Conservation (phyloP, 1,139 yeast genomes). For the Suhomyces maxii region DNA sequence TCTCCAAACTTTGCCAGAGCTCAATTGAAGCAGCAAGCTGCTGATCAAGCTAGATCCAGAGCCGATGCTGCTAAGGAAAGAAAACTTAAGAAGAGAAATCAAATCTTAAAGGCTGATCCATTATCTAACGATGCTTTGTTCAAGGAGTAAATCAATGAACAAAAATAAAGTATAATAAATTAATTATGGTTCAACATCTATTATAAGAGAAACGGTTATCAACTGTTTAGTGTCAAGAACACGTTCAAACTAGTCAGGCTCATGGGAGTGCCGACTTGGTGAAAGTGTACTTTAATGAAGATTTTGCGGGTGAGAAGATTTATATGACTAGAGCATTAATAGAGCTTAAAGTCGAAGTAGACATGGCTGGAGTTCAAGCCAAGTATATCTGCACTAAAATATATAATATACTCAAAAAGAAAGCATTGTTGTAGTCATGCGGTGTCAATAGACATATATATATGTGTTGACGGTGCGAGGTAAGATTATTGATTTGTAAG, state of each 20-base stretch:
- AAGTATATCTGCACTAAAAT: neutral
- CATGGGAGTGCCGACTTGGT: too few relatives aligned
- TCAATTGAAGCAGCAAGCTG: conserved; percentile 77
- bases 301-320: neutral
- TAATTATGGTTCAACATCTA: too few relatives aligned
- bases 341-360: neutral
- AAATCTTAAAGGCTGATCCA: conserved; percentile 77
- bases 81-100: conserved; percentile 74
- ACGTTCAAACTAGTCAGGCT: too few relatives aligned
- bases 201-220: too few relatives aligned
- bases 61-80: conserved; percentile 77
- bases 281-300: neutral
- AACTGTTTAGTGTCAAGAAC: too few relatives aligned
- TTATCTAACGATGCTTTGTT: conserved; percentile 78
- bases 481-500: too few relatives aligned
- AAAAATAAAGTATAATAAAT: too few relatives aligned
- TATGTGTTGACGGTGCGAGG: too few relatives aligned
- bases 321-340: neutral
- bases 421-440: too few relatives aligned
- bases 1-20: conserved; percentile 96
- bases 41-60: conserved; percentile 75
- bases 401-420: too few relatives aligned
- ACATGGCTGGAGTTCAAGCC: too few relatives aligned
- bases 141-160: conserved; percentile 34
- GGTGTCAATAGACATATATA: too few relatives aligned